Evolutionary conservation across 2,329 filamentous ascomycete species (phyloP).

Genomic region (Botrytis fabae): DNA sequence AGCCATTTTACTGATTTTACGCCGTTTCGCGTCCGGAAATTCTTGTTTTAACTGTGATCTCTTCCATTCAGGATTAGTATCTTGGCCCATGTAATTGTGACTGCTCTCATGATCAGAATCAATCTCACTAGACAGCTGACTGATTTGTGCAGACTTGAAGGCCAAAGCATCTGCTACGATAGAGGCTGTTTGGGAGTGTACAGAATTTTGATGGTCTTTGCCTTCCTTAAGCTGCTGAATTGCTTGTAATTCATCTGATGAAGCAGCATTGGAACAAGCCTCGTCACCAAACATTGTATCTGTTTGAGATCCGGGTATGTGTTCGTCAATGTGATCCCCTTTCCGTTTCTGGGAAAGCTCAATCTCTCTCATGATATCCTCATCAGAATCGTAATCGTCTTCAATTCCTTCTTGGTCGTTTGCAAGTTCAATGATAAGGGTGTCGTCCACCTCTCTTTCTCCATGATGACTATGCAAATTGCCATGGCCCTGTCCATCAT

Average conservation of each 20-base stretch:
- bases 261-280: neutral
- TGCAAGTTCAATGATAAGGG: slow-evolving; percentile 49
- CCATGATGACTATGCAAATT: slow-evolving; percentile 24
- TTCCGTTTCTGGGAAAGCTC: slow-evolving; percentile 35
- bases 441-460: slow-evolving; percentile 60
- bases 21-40: neutral
- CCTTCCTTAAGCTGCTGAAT: neutral
- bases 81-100: neutral
- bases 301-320: neutral
- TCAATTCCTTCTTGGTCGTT: slow-evolving; percentile 44
- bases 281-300: slow-evolving; percentile 16
- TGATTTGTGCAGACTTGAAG: slow-evolving; percentile 5
- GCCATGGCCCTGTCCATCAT: slow-evolving; percentile 23
- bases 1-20: neutral
- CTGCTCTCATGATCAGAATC: neutral
- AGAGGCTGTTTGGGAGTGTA: neutral
- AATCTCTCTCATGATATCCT: slow-evolving; percentile 46
- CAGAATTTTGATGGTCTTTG: neutral
- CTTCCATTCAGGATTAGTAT: neutral
- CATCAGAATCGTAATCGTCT: slow-evolving; percentile 55
- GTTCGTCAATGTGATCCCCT: slow-evolving; percentile 30
- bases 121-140: neutral
- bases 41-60: neutral
- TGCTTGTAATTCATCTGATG: neutral
- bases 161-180: neutral